Base-by-base conservation (phyloP, 1,284 basidiomycete genomes). In the Malassezia restricta region DNA sequence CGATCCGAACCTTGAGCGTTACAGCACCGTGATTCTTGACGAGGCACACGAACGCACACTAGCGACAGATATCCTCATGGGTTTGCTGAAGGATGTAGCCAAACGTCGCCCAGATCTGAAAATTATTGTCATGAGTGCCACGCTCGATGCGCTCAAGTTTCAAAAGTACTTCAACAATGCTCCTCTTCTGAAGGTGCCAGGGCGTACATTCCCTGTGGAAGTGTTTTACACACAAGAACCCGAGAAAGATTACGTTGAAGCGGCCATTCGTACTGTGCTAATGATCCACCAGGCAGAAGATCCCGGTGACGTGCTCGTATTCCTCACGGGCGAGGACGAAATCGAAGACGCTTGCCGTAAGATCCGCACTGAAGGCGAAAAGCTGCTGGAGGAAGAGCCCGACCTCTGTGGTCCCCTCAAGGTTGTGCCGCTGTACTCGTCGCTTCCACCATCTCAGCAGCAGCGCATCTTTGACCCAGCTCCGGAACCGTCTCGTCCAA, bases 41-140 rank as follows among this genome's bases (percentile, higher is more conserved):
- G 94, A 98, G 77, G 94, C 89, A 6, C 94, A 99, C 78, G 94
- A 98, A 76, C 84, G 94, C 61, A 98, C 94, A 0, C 80, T 98
- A 27, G 89, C 94, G 0, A 98, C 94, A 32, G 94, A 99, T 76
- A 91, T 98, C 62, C 83, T 99, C 43, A 96, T 99, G 88, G 91
- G 92, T 61, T 79, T 96, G 12, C 69, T 81, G 24, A 81, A 81
- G 69, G 79, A 80, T 58, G 82, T 98, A 14, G 85, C 85, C 1
- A 83, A 82, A 68, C 81, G 82, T 56, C 83, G 94, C 39, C 65
- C 81, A 1, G 92, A 96, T 71, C 82, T 99, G 62, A 98, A 96
- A 77, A 84, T 98, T 68, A 90, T 99, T 56, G 79, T 99, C 78
- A 98, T 98, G 94, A 90, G 86, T 40, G 94, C 94, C 32, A 99